Base-by-base conservation (phyloP, 169 alveolate species). In the Plasmodium gallinaceum region DNA sequence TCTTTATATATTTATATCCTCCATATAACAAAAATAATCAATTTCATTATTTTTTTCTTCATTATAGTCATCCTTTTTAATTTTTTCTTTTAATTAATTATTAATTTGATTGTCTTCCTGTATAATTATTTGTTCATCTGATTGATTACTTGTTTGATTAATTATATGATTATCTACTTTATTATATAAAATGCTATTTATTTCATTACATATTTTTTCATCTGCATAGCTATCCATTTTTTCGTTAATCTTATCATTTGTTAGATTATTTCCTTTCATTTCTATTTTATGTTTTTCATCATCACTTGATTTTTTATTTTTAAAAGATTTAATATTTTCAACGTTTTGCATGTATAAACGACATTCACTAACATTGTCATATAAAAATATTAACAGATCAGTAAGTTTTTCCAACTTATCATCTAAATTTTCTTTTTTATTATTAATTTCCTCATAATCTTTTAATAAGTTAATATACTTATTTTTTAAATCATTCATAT, bases 371-470 rank as follows among this genome's bases (percentile, higher is more conserved):
- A 78, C 76, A 78, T 78, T 78, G 18, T 78, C 76, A 32, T 78
- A 78, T 51, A 78, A 48, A 57, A 26, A 78, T 65, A 78, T 64
- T 78, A 78, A 78, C 89, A 78, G 51, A 51, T 78, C 89, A 22
- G 78, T 64, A 64, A 64, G 46, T 10, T 78, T 64, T n/a, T 78
- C 89, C 14, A 78, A 46, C 12, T 78, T 32, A 5, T 14, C 39
- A 39, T 78, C 60, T 18, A 78, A 64, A 14, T 48, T 45, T 22
- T 20, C 65, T 32, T 65, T 78, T 37, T 78, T 76, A 6, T 39
- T 78, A 14, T 69, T 57, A 8, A 48, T 57, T 69, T 52, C 16
- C 48, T 78, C 78, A 10, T 14, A 42, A 48, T 20, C 43, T 0
- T 69, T 54, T 51, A 78, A 65, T 24, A 65, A 37, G n/a, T 22